phyloP scores from a whole-genome alignment of 495 filamentous ascomycete species.

The Cudoniella acicularis region DNA sequence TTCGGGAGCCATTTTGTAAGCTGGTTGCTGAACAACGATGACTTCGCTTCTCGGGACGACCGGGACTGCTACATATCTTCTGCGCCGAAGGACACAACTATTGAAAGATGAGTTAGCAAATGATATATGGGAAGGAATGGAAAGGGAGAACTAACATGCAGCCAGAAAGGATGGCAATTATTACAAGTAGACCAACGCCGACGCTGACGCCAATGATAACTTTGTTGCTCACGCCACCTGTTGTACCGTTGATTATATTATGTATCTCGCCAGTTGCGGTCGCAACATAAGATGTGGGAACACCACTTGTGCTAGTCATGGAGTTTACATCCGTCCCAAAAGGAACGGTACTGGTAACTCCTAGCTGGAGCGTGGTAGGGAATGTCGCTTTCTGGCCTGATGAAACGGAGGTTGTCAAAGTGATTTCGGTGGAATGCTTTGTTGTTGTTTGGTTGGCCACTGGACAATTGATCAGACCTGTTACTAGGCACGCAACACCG shows the following conservation, averaged over 20 bases:
- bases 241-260: constrained; percentile 8
- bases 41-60: too few species aligned
- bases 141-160: constrained; percentile 31
- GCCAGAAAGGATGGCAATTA: constrained; percentile 30
- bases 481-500: constrained; percentile 34
- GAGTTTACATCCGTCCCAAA: constrained; percentile 36
- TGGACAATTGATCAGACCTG: constrained; percentile 44
- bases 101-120: too few species aligned
- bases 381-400: constrained; percentile 34
- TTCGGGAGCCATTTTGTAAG: too few species aligned
- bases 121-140: too few species aligned
- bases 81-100: too few species aligned
- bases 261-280: constrained; percentile 10
- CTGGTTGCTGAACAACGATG: too few species aligned
- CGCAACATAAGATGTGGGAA: constrained; percentile 29
- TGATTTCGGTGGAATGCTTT: constrained; percentile 28
- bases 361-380: constrained; percentile 28
- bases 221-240: constrained; percentile 29
- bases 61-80: too few species aligned
- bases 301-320: constrained; percentile 35
- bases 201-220: constrained; percentile 42
- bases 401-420: constrained; percentile 34
- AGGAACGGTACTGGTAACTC: constrained; percentile 30
- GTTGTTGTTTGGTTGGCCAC: constrained; percentile 39
- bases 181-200: constrained; percentile 38